Evolutionary conservation across 2,329 filamentous ascomycete species (phyloP), one percentile per base, ranked within the genome.

Genomic region (Trichothecium roseum): DNA sequence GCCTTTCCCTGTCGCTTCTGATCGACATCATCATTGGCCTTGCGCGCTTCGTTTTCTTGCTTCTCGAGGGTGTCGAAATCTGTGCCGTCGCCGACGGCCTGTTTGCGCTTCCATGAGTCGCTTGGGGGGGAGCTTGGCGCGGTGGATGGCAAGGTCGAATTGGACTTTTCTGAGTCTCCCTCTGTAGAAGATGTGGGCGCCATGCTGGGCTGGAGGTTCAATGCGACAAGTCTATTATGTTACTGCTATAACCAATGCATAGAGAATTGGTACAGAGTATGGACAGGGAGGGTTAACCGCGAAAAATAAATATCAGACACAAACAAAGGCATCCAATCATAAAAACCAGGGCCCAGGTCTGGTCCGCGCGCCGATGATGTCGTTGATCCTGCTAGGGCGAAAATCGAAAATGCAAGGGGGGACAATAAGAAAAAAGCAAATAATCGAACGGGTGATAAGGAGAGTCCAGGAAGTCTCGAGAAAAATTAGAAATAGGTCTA

Each of bases 21-120:
- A 30, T 78, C 77, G 0, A 64, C 64, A 17, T 66, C 68, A 28
- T 66, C 59, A 8, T 65, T 66, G 1, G 51, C 54, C 0, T 37
- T 27, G 0, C 52, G 42, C 0, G 62, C 63, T 3, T 49, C 46
- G 1, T 57, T 50, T 28, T 66, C 63, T 13, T 61, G 59, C 7
- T 50, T 54, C 1, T 52, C 39, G 0, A 68, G 44, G 1, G 42
- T 36, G 31, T 53, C 50, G 13, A 43, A 40, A 31, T 37, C 42
- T 13, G 40, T 28, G 2, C 12, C 28, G 6, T 38, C 41, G n/a
- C 30, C 18, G 12, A 37, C 36, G 13, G 30, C n/a, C 3, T 18
- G 16, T 9, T 36, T 36, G 28, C 16, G n/a, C 5, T 29, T 22
- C 15, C 26, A 27, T 15, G 34, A 24, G 10, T 24, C 20, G 20